Evolutionary conservation across 306 rosid species (phyloP).

Genomic region (Cicer yamashitae): DNA sequence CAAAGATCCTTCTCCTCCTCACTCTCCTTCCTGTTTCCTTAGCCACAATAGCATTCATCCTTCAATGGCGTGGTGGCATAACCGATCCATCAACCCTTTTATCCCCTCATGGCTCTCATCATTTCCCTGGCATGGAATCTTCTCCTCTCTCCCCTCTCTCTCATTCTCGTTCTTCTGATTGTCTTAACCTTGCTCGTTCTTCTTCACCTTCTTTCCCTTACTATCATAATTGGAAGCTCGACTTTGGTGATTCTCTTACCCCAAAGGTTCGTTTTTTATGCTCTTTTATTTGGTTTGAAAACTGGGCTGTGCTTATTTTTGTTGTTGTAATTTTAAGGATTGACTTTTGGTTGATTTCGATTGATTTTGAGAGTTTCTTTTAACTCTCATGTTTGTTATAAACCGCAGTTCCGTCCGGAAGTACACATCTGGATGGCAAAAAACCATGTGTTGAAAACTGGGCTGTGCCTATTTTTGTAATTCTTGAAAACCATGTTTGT

Average conservation of each 20-base stretch:
- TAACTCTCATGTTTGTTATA: too few relatives aligned
- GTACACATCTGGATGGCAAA: too few relatives aligned
- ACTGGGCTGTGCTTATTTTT: not conserved
- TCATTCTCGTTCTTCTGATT: slow-evolving; percentile 52
- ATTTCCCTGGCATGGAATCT: slow-evolving; percentile 91
- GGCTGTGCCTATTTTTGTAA: not conserved
- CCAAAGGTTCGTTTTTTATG: slow-evolving; percentile 74
- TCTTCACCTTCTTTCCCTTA: slow-evolving; percentile 78
- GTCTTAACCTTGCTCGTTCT: slow-evolving; percentile 74
- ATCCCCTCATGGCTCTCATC: slow-evolving; percentile 78
- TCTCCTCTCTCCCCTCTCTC: slow-evolving; percentile 73
- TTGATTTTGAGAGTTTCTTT: too few relatives aligned
- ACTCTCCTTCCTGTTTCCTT: slow-evolving; percentile 88
- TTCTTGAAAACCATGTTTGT: not conserved
- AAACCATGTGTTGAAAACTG: not conserved
- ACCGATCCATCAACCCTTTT: slow-evolving; percentile 79
- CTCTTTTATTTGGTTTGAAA: slow-evolving; percentile 28
- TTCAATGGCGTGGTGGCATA: slow-evolving; percentile 99
- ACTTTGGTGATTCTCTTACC: slow-evolving; percentile 61
- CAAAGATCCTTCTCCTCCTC: slow-evolving; percentile 81
- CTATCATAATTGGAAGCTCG: slow-evolving; percentile 81
- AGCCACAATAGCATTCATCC: slow-evolving; percentile 84
- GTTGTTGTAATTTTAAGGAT: too few relatives aligned
- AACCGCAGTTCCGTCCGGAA: too few relatives aligned
- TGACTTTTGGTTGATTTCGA: too few relatives aligned